A percentile compares a stretch with the other conserved stretches of the same genome.
Conservation (phyloP, 345 rosid species). For the Erucastrum elatum region DNA sequence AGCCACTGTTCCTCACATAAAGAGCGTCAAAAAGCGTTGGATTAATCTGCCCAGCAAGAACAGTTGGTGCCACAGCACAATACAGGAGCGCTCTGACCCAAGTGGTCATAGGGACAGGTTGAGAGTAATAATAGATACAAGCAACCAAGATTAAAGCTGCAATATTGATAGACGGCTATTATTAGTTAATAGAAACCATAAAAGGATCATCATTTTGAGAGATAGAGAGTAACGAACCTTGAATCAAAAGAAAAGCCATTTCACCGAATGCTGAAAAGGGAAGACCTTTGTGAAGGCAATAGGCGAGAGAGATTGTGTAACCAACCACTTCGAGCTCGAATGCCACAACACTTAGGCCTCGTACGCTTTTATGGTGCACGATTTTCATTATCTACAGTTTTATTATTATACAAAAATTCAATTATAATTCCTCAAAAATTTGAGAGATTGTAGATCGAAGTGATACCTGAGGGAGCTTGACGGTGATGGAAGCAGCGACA, state of each 20-base stretch:
- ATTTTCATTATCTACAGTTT: conserved; percentile 74
- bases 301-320: conserved; percentile 83
- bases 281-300: conserved; percentile 87
- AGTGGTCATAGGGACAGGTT: conserved; percentile 49
- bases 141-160: conserved; percentile 75
- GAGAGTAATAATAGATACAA: conserved; percentile 66
- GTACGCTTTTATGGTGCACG: conserved; percentile 70
- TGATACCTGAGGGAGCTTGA: conserved; percentile 86
- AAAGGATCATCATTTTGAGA: background rate
- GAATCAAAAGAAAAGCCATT: conserved; percentile 79
- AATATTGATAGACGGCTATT: background rate
- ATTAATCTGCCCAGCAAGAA: conserved; percentile 78
- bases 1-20: conserved; percentile 60
- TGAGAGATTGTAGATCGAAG: background rate
- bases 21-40: conserved; percentile 88
- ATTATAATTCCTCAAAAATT: background rate
- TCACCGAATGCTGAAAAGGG: conserved; percentile 97
- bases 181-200: background rate
- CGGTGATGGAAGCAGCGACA: conserved; percentile 93
- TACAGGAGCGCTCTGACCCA: conserved; percentile 71
- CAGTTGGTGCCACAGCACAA: conserved; percentile 81
- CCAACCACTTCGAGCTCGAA: conserved; percentile 96
- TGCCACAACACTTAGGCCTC: conserved; percentile 74
- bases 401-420: background rate
- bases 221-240: conserved; percentile 45